These are phyloP conservation scores for Eimeria tenella DNA, from an alignment of 169 alveolate species.

Conservation along the genomic window DNA sequence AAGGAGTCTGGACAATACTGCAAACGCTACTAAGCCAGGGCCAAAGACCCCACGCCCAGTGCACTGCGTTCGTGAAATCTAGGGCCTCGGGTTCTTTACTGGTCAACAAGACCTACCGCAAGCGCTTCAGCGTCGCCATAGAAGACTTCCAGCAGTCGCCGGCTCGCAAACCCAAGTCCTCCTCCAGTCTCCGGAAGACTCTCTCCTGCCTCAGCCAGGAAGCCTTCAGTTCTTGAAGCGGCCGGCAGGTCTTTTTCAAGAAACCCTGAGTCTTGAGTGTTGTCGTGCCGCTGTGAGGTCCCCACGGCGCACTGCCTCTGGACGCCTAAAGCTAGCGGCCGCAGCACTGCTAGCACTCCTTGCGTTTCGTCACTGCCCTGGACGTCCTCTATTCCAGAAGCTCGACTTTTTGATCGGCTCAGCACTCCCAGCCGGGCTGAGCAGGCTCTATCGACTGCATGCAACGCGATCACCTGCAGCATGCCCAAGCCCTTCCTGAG, in stretches of 20 bases:
- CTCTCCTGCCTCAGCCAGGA: neutral
- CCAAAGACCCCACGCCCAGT: no score
- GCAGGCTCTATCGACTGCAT: neutral
- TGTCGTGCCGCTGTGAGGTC: neutral
- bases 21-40: no score
- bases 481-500: neutral
- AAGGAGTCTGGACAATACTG: no score
- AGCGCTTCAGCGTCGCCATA: neutral
- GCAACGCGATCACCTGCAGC: conserved; percentile 4
- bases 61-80: neutral
- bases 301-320: neutral
- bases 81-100: neutral
- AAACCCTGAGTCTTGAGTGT: neutral
- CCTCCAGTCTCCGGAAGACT: neutral
- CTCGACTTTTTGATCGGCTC: neutral
- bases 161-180: neutral
- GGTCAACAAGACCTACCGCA: neutral
- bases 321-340: neutral
- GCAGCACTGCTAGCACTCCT: neutral
- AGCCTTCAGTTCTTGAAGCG: neutral
- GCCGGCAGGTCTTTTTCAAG: neutral
- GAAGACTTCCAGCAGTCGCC: neutral
- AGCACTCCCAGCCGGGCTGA: neutral
- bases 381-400: no score
- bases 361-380: no score